phyloP scores from a whole-genome alignment of 2,329 filamentous ascomycete genomes.

The Aspergillus tamarii region DNA sequence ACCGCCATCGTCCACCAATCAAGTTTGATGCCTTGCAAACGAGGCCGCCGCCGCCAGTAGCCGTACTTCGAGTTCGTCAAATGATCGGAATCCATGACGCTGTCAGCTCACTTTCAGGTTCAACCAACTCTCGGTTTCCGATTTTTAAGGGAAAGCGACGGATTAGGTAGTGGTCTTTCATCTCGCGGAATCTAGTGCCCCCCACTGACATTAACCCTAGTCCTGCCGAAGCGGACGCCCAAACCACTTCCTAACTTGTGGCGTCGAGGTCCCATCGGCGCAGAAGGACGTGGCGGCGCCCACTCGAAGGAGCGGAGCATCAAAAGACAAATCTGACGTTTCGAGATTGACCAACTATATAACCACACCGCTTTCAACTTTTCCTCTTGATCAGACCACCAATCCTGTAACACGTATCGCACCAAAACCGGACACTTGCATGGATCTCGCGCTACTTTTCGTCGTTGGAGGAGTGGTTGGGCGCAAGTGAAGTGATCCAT shows the following conservation, averaged over 20 bases:
- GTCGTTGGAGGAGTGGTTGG: constrained; percentile 17
- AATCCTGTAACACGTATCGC: constrained; percentile 16
- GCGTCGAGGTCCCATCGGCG: background rate
- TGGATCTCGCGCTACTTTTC: constrained; percentile 17
- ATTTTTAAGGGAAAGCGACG: background rate
- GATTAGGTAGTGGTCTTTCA: background rate
- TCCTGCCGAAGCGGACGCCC: background rate
- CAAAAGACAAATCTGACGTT: background rate
- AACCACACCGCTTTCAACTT: constrained; percentile 20
- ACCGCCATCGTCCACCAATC: background rate
- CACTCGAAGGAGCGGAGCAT: constrained; percentile 1
- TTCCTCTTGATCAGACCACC: constrained; percentile 20
- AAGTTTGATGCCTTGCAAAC: background rate
- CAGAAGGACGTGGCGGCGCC: constrained; percentile 5
- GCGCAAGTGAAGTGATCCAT: constrained; percentile 13
- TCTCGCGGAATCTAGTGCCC: background rate
- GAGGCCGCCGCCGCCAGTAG: background rate
- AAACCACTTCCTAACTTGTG: background rate
- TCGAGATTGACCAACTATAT: constrained; percentile 10
- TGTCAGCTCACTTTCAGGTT: background rate
- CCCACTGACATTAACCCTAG: background rate
- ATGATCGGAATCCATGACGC: background rate
- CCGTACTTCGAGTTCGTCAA: background rate
- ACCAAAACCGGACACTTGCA: constrained; percentile 16
- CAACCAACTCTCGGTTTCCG: background rate